These are phyloP conservation scores for Cladosporium sp. DNA, from an alignment of 2,329 filamentous ascomycete genomes.

Conservation along the genomic window DNA sequence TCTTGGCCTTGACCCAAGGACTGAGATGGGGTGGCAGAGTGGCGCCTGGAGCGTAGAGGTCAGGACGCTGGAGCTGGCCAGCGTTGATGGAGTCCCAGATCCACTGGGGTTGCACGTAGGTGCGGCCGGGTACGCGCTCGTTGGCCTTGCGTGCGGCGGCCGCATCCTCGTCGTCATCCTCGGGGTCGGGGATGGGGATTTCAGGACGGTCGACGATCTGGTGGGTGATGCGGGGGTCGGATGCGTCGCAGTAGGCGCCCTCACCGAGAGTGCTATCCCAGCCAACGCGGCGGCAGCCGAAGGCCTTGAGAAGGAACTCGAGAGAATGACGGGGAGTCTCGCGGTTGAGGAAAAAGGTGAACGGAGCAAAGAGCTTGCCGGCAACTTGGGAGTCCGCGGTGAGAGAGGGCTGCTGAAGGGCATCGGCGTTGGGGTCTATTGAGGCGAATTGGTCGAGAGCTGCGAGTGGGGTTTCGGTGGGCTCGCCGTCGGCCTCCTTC, in stretches of 20 bases:
- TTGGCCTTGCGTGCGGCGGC: slow-evolving; percentile 45
- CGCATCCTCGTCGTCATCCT: slow-evolving; percentile 48
- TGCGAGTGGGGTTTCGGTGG: slow-evolving; percentile 23
- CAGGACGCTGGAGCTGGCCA: slow-evolving; percentile 77
- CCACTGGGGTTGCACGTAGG: slow-evolving; percentile 96
- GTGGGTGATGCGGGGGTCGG: slow-evolving; percentile 85
- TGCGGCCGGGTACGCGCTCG: slow-evolving; percentile 80
- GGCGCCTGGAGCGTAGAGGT: slow-evolving; percentile 84
- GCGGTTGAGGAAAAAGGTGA: slow-evolving; percentile 87
- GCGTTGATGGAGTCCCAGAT: slow-evolving; percentile 97
- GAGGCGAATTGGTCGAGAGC: slow-evolving; percentile 90
- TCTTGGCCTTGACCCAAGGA: slow-evolving; percentile 84
- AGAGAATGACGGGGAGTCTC: slow-evolving; percentile 87
- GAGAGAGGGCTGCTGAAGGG: slow-evolving; percentile 71
- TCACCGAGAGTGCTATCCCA: slow-evolving; percentile 91
- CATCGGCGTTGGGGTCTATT: slow-evolving; percentile 75
- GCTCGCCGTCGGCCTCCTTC: slow-evolving; percentile 22
- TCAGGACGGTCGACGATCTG: slow-evolving; percentile 90
- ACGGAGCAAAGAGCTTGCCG: slow-evolving; percentile 75
- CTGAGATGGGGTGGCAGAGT: slow-evolving; percentile 90
- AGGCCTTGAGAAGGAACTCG: slow-evolving; percentile 88
- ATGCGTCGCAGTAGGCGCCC: slow-evolving; percentile 86
- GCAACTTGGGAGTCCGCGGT: slow-evolving; percentile 57
- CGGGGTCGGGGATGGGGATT: slow-evolving; percentile 46
- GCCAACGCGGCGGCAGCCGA: slow-evolving; percentile 91